Percentiles rank a stretch among this genome's conserved stretches.
These are phyloP conservation scores for Ascosphaera pollenicola DNA, from an alignment of 2,329 filamentous ascomycete genomes.

Conservation along the genomic window DNA sequence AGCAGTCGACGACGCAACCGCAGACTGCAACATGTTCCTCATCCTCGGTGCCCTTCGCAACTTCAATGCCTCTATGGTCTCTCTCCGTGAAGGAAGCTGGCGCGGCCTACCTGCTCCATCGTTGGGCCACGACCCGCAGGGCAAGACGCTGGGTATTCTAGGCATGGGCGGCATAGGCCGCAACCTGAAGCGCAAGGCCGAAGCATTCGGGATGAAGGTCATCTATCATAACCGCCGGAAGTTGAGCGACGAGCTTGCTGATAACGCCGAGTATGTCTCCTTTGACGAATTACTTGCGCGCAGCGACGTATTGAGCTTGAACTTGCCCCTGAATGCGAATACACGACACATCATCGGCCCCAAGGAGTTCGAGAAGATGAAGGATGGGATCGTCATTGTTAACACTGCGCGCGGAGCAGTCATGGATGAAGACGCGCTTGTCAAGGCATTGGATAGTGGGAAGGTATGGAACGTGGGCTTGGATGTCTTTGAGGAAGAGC, in stretches of 20 bases:
- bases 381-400: slow-evolving; percentile 14
- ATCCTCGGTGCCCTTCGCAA: slow-evolving; percentile 60
- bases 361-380: slow-evolving; percentile 20
- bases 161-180: slow-evolving; percentile 74
- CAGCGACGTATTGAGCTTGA: slow-evolving; percentile 23
- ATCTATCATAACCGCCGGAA: slow-evolving; percentile 51
- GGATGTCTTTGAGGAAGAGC: slow-evolving; percentile 27
- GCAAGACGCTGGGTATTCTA: slow-evolving; percentile 57
- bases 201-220: slow-evolving; percentile 53
- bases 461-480: slow-evolving; percentile 23
- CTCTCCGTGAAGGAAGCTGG: slow-evolving; percentile 46
- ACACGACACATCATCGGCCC: slow-evolving; percentile 25
- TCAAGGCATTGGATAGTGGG: slow-evolving; percentile 21
- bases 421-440: slow-evolving; percentile 24
- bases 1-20: slow-evolving; percentile 62
- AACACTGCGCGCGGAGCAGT: slow-evolving; percentile 15
- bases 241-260: slow-evolving; percentile 30
- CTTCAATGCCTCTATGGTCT: slow-evolving; percentile 43
- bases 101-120: slow-evolving; percentile 31
- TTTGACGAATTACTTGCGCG: slow-evolving; percentile 47
- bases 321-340: slow-evolving; percentile 21
- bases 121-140: slow-evolving; percentile 55
- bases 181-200: slow-evolving; percentile 52
- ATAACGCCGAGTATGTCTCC: slow-evolving; percentile 26
- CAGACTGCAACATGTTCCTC: slow-evolving; percentile 60